Percentiles rank a stretch among this genome's conserved stretches.
These are phyloP conservation scores for Boletus huronensis DNA, from an alignment of 768 basidiomycete species.

Conservation along the genomic window DNA sequence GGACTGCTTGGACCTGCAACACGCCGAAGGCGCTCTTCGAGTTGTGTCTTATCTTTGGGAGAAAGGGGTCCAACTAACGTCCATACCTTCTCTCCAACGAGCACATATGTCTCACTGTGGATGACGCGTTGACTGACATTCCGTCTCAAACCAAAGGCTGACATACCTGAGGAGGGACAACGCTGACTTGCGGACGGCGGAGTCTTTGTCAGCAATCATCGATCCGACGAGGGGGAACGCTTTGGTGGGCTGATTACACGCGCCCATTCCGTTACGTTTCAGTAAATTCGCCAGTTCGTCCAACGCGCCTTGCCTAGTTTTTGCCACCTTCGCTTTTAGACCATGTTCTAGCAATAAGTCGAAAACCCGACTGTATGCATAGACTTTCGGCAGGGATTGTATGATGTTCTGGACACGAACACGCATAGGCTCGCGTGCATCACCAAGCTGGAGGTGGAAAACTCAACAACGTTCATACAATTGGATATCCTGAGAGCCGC, in stretches of 20 bases:
- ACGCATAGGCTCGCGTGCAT: conserved; percentile 81
- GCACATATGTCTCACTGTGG: conserved; percentile 71
- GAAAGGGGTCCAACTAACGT: conserved; percentile 67
- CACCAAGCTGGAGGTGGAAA: conserved; percentile 67
- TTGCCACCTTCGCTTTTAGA: conserved; percentile 84
- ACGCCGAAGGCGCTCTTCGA: conserved; percentile 85
- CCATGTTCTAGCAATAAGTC: conserved; percentile 86
- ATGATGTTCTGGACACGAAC: conserved; percentile 80
- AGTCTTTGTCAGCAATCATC: conserved; percentile 87
- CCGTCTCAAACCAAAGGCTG: not conserved
- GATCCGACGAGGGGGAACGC: conserved; percentile 74
- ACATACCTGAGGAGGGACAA: conserved; percentile 74
- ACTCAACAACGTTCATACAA: not conserved
- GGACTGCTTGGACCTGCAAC: conserved; percentile 63
- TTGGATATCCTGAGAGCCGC: not conserved
- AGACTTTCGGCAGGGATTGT: conserved; percentile 81
- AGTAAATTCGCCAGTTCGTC: conserved; percentile 78
- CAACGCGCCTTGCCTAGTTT: conserved; percentile 82
- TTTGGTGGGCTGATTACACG: conserved; percentile 72
- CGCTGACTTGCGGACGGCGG: conserved; percentile 83
- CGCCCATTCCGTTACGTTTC: conserved; percentile 76
- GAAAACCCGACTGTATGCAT: conserved; percentile 90
- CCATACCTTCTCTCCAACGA: conserved; percentile 87
- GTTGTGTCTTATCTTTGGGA: conserved; percentile 86
- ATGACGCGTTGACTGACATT: conserved; percentile 10